phyloP scores from a whole-genome alignment of 2,329 filamentous ascomycete genomes.

The Xylaria sp. region DNA sequence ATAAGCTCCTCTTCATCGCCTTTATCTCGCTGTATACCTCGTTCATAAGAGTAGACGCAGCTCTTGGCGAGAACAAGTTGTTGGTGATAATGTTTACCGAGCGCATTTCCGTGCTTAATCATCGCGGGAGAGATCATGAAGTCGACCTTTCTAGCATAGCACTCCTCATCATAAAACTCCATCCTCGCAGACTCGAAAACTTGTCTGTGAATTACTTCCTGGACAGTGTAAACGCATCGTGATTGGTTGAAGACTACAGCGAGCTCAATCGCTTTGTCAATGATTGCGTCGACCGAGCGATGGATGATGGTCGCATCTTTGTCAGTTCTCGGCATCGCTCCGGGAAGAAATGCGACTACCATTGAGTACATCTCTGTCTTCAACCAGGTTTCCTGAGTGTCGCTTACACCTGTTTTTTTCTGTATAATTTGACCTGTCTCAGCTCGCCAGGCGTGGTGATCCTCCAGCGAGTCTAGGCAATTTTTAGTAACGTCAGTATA shows the following conservation, averaged over 20 bases:
- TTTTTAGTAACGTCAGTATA: background rate
- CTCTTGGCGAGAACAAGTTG: slow-evolving; percentile 25
- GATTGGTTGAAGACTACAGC: slow-evolving; percentile 30
- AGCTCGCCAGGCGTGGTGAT: slow-evolving; percentile 22
- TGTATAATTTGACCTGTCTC: slow-evolving; percentile 9
- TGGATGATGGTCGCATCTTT: background rate
- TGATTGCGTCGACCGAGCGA: background rate
- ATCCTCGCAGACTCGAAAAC: background rate
- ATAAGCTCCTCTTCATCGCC: background rate
- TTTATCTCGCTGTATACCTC: no score
- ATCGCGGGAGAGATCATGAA: slow-evolving; percentile 22
- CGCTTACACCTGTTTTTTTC: background rate
- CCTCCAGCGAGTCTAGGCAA: background rate
- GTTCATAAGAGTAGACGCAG: background rate
- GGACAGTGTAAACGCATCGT: background rate
- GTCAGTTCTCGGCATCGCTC: background rate
- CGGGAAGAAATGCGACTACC: background rate
- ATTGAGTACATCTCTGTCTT: background rate
- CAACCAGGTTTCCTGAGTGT: background rate
- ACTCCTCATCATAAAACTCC: slow-evolving; percentile 13
- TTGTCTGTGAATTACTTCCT: background rate
- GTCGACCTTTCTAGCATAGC: background rate
- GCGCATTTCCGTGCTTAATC: slow-evolving; percentile 15
- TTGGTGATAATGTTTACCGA: slow-evolving; percentile 19
- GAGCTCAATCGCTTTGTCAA: slow-evolving; percentile 23